These are phyloP conservation scores for Monocercomonoides exilis DNA, from an alignment of 78 protist genomes.

Conservation along the genomic window DNA sequence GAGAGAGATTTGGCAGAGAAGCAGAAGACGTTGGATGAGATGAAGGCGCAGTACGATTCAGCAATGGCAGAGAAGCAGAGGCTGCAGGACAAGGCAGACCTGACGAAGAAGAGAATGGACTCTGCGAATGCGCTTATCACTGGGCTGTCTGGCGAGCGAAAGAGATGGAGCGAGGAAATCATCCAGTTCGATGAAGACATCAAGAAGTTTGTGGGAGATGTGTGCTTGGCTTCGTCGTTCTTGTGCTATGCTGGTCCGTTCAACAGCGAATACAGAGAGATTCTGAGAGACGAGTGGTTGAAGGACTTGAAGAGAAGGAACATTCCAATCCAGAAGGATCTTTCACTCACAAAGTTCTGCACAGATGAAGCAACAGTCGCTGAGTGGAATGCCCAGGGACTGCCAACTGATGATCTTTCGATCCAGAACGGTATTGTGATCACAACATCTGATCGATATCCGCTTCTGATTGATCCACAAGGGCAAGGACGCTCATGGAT, in stretches of 20 bases:
- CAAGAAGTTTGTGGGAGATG: constrained; percentile 66
- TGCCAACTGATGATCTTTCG: constrained; percentile 79
- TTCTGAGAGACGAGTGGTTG: constrained; percentile 35
- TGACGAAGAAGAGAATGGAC: constrained; percentile 36
- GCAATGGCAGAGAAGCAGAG: constrained; percentile 50
- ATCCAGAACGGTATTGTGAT: constrained; percentile 79
- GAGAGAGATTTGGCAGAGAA: constrained; percentile 54
- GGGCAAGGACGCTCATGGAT: constrained; percentile 76
- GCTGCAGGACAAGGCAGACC: constrained; percentile 63
- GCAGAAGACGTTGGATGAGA: constrained; percentile 32
- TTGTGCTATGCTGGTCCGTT: constrained; percentile 75
- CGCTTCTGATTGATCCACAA: constrained; percentile 86
- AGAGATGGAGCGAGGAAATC: constrained; percentile 65
- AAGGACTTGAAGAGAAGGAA: not conserved
- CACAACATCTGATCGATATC: constrained; percentile 48
- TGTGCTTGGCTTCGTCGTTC: constrained; percentile 63
- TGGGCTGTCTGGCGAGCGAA: constrained; percentile 70
- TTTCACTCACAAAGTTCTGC: constrained; percentile 46
- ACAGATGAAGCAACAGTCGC: constrained; percentile 54
- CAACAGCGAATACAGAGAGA: constrained; percentile 62
- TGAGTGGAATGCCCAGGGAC: constrained; percentile 73
- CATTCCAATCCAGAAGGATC: constrained; percentile 55
- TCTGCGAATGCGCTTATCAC: constrained; percentile 66
- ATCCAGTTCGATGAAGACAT: constrained; percentile 48
- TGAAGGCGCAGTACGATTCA: constrained; percentile 50